Evolutionary conservation across 768 basidiomycete genomes (phyloP).

Genomic region (Pisolithus tinctorius): DNA sequence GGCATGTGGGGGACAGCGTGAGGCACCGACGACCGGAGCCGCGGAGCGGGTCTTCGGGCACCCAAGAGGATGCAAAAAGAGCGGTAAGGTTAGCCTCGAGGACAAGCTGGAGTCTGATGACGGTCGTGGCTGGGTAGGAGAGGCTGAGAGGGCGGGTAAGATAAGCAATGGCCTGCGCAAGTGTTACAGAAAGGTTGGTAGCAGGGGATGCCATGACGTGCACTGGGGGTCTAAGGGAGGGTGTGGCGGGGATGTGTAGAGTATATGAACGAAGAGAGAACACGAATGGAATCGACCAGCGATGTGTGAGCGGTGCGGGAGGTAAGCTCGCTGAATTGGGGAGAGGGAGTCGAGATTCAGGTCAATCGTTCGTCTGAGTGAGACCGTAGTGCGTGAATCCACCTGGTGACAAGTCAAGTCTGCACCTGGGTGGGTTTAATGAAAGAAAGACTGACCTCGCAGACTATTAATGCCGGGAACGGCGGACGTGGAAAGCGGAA

Average conservation of each 20-base stretch:
- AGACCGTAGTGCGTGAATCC: constrained; percentile 3
- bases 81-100: constrained; percentile 71
- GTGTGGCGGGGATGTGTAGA: not conserved
- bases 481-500: not conserved
- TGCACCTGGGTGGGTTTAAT: not conserved
- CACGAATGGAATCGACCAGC: constrained; percentile 28
- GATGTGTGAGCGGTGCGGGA: constrained; percentile 16
- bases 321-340: constrained; percentile 18
- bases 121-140: constrained; percentile 51
- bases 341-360: constrained; percentile 19
- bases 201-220: constrained; percentile 27
- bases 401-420: constrained; percentile 1
- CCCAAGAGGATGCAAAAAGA: constrained; percentile 64
- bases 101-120: constrained; percentile 62
- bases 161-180: constrained; percentile 69
- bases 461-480: constrained; percentile 16
- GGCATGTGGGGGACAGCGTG: constrained; percentile 58
- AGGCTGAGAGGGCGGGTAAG: constrained; percentile 59
- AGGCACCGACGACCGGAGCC: constrained; percentile 72
- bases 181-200: constrained; percentile 54
- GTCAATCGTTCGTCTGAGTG: constrained; percentile 21
- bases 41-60: constrained; percentile 52
- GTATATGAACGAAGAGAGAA: constrained; percentile 7
- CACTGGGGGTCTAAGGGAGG: not conserved
- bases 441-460: constrained; percentile 13